These are phyloP conservation scores for Moesziomyces sp. DNA, from an alignment of 1,284 basidiomycete genomes.

Conservation along the genomic window DNA sequence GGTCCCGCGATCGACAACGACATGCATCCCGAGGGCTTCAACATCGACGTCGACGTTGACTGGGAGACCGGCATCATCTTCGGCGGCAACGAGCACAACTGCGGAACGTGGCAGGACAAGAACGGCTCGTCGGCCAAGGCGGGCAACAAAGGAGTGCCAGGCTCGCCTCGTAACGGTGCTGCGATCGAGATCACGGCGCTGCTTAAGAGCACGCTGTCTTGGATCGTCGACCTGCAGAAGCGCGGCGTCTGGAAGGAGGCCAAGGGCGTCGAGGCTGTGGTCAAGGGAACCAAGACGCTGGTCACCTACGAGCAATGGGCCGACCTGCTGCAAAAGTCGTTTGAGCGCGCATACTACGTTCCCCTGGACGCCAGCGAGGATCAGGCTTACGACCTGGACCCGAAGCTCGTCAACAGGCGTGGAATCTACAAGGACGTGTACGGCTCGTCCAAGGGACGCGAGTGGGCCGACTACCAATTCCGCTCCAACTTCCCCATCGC, in stretches of 20 bases:
- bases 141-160: conserved; percentile 91
- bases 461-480: conserved; percentile 94
- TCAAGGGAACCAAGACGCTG: conserved; percentile 77
- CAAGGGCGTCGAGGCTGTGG: conserved; percentile 81
- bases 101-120: conserved; percentile 66
- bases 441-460: conserved; percentile 70
- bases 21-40: conserved; percentile 91
- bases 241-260: conserved; percentile 78
- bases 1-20: conserved; percentile 94
- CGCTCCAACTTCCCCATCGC: conserved; percentile 86
- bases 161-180: conserved; percentile 93
- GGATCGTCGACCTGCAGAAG: conserved; percentile 79
- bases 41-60: conserved; percentile 91
- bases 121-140: conserved; percentile 72
- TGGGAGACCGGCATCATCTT: conserved; percentile 91
- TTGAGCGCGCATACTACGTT: conserved; percentile 90
- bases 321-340: conserved; percentile 82
- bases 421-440: conserved; percentile 99
- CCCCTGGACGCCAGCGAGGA: conserved; percentile 84
- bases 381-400: conserved; percentile 76
- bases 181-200: conserved; percentile 95
- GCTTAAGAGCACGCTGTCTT: conserved; percentile 89
- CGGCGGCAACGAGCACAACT: conserved; percentile 77
- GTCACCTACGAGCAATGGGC: conserved; percentile 93
- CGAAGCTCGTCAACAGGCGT: conserved; percentile 82